These are phyloP conservation scores for Lachnellula cervina DNA, from an alignment of 2,329 filamentous ascomycete species.

Conservation along the genomic window DNA sequence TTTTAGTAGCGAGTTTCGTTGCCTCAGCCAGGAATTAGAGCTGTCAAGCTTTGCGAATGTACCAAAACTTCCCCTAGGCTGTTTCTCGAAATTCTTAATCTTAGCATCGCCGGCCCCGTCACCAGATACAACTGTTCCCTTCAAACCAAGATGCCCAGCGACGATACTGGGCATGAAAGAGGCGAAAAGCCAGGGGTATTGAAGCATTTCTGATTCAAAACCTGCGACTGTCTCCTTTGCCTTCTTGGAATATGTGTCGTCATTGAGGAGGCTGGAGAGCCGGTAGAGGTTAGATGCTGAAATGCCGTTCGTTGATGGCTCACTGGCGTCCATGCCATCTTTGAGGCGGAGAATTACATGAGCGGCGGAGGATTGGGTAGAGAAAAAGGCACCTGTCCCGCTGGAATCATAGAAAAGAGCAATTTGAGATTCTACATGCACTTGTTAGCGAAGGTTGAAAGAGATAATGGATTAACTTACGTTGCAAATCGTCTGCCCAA, in stretches of 20 bases:
- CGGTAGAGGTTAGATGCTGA: slow-evolving; percentile 85
- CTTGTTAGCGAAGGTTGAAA: slow-evolving; percentile 11
- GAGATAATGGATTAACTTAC: slow-evolving; percentile 37
- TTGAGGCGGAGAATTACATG: slow-evolving; percentile 83
- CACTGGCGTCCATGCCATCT: slow-evolving; percentile 88
- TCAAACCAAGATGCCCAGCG: slow-evolving; percentile 61
- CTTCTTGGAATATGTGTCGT: slow-evolving; percentile 56
- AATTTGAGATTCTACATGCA: slow-evolving; percentile 61
- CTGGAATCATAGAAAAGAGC: slow-evolving; percentile 67
- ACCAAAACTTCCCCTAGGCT: slow-evolving; percentile 23
- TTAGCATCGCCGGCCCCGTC: slow-evolving; percentile 19
- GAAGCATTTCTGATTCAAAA: slow-evolving; percentile 86
- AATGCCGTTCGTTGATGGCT: slow-evolving; percentile 84
- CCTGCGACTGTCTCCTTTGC: slow-evolving; percentile 73
- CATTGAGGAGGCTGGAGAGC: slow-evolving; percentile 64
- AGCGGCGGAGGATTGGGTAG: slow-evolving; percentile 56
- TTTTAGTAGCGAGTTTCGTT: slow-evolving; percentile 41
- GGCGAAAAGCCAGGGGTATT: slow-evolving; percentile 89
- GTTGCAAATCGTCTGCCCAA: slow-evolving; percentile 78
- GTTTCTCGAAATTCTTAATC: slow-evolving; percentile 32
- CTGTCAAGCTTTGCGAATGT: slow-evolving; percentile 24
- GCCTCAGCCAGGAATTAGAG: slow-evolving; percentile 41
- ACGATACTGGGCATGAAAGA: slow-evolving; percentile 75
- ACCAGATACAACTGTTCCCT: slow-evolving; percentile 47
- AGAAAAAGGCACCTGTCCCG: slow-evolving; percentile 61